Evolutionary conservation across 129 eudicot species (phyloP).

Genomic region (Escallonia rubra): DNA sequence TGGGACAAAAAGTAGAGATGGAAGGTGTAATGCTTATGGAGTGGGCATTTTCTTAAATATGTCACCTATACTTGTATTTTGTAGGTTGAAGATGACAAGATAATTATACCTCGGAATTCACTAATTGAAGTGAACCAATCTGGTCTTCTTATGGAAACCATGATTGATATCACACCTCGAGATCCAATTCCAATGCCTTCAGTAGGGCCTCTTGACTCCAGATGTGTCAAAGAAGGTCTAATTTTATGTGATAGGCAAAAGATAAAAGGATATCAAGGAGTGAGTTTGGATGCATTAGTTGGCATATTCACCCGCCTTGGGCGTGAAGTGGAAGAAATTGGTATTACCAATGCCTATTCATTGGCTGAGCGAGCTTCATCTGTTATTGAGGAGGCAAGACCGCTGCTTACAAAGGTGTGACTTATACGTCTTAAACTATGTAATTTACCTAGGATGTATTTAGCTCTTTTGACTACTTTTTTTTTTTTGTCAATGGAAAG

Average conservation of each 20-base stretch:
- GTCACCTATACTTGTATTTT: conserved; percentile 12
- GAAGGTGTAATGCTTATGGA: too few species aligned
- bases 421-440: conserved; percentile 12
- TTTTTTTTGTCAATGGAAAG: too few species aligned
- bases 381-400: conserved; percentile 81
- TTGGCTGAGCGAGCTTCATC: conserved; percentile 66
- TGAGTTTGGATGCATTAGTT: conserved; percentile 87
- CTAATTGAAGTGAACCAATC: conserved; percentile 91
- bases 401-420: conserved; percentile 77
- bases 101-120: conserved; percentile 76
- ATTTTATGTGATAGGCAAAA: conserved; percentile 81
- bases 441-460: not conserved
- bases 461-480: not conserved
- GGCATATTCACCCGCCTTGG: conserved; percentile 88
- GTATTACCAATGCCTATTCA: conserved; percentile 70
- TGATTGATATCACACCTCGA: conserved; percentile 88
- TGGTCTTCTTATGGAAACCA: conserved; percentile 90
- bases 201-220: conserved; percentile 68
- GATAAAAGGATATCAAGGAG: conserved; percentile 79
- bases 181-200: conserved; percentile 84
- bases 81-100: conserved; percentile 88
- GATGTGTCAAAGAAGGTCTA: conserved; percentile 74
- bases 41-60: too few species aligned
- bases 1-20: too few species aligned
- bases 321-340: conserved; percentile 79